phyloP scores from a whole-genome alignment of 345 rosid species.

The Pistacia integerrima region DNA sequence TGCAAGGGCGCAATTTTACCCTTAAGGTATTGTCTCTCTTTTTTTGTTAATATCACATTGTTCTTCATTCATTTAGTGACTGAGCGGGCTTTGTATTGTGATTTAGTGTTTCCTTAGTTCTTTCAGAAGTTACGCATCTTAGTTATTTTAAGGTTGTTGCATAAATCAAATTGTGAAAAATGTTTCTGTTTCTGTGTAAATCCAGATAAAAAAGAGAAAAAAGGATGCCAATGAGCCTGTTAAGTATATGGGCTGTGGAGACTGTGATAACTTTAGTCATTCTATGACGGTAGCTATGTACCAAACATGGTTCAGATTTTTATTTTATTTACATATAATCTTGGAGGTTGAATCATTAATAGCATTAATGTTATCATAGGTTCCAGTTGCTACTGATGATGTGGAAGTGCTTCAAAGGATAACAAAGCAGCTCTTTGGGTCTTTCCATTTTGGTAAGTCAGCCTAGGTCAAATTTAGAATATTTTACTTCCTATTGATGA shows the following conservation, averaged over 20 bases:
- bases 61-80: not conserved
- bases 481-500: not conserved
- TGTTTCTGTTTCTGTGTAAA: conserved; percentile 15
- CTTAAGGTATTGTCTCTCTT: conserved; percentile 57
- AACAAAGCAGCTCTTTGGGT: conserved; percentile 77
- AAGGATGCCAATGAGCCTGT: conserved; percentile 75
- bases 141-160: not conserved
- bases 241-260: conserved; percentile 95
- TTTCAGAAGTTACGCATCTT: not conserved
- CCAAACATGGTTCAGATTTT: not conserved
- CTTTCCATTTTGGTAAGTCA: conserved; percentile 63
- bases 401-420: conserved; percentile 76
- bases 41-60: not conserved
- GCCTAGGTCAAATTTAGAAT: conserved; percentile 5
- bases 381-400: conserved; percentile 83
- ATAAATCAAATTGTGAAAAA: conserved; percentile 4
- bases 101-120: conserved; percentile 5
- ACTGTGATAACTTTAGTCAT: conserved; percentile 87
- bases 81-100: conserved; percentile 14
- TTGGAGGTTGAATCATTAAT: conserved; percentile 6
- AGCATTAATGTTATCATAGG: conserved; percentile 35
- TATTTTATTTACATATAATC: not conserved
- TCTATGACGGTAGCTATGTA: conserved; percentile 63
- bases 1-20: conserved; percentile 81
- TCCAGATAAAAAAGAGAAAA: conserved; percentile 83